Evolutionary conservation across 208 protist species (phyloP), one percentile per base, ranked within the genome.

Genomic region (Porcisia deanei): DNA sequence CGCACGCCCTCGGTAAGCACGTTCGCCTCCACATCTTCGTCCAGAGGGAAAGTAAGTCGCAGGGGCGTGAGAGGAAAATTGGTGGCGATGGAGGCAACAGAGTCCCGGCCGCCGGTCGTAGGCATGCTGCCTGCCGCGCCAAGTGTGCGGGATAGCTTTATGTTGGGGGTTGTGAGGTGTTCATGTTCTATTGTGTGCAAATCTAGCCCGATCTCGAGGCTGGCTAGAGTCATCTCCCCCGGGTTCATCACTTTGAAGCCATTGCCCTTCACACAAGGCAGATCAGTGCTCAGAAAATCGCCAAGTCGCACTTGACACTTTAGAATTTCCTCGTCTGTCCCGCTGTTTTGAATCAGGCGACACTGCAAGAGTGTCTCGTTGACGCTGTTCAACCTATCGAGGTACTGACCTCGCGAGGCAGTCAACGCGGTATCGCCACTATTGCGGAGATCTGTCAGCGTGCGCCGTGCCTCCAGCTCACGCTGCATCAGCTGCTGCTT

Each of bases 311-410:
- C 73, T 20, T 85, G 77, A 45, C 77, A 88, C 61, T 90, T 82
- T 16, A 96, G 86, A 3, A 94, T 78, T 52, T 96, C 88, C 52
- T 86, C 83, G 58, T 96, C 92, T 3, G 85, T 73, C 57, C 89
- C 88, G 53, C 85, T 83, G 30, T 82, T 80, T 54, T 92, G 85
- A 47, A 96, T 65, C 12, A 47, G 43, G 37, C 81, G 87, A 60
- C 88, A 90, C 58, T 78, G 80, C 39, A 94, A 71, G 53, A 88
- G 67, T 0, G 77, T 75, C 54, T 88, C 84, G 79, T 90, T 91
- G 34, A 93, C 60, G 41, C 41, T 73, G 83, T 94, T 94, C 43
- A 91, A 71, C 64, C 84, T 81, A 43, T 68, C 73, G 12, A 96
- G 82, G 65, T 86, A 90, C 61, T 85, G 60, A 25, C 76, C 81